Conservation (phyloP, 257 asterid genomes). For the Ehretia macrophylla region DNA sequence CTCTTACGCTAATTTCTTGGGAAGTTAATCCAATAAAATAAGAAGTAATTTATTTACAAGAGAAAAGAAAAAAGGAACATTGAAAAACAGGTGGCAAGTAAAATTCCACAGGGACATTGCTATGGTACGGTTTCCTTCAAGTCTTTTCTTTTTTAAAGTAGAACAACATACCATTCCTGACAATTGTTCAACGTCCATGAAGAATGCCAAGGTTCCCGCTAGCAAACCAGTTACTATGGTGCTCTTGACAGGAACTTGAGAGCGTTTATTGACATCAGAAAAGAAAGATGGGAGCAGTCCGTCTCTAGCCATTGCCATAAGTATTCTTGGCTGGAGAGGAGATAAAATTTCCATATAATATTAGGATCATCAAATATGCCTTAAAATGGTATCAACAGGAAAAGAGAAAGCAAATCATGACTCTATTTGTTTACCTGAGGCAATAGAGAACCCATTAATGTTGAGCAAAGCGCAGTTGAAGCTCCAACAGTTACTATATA, state of each 20-base stretch:
- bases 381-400: neutral
- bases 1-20: too few species aligned
- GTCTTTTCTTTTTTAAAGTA: conserved; percentile 1
- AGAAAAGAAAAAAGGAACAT: too few species aligned
- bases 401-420: neutral
- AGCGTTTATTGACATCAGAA: conserved; percentile 58
- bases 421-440: conserved; percentile 69
- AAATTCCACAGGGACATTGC: too few species aligned
- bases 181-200: conserved; percentile 95
- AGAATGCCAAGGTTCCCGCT: conserved; percentile 68
- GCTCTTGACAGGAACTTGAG: conserved; percentile 88
- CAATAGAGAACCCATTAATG: conserved; percentile 88
- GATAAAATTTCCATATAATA: conserved; percentile 1
- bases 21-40: too few species aligned
- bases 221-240: conserved; percentile 74
- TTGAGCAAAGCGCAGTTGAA: conserved; percentile 90
- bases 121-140: neutral
- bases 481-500: conserved; percentile 77
- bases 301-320: conserved; percentile 99
- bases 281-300: conserved; percentile 94
- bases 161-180: conserved; percentile 82
- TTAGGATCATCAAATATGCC: neutral
- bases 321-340: conserved; percentile 73
- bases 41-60: too few species aligned
- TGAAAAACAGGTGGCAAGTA: too few species aligned